Percentiles rank a stretch among this genome's conserved stretches.
Conservation (phyloP, 2,329 filamentous ascomycete species). For the Aurifilum marmelostoma region DNA sequence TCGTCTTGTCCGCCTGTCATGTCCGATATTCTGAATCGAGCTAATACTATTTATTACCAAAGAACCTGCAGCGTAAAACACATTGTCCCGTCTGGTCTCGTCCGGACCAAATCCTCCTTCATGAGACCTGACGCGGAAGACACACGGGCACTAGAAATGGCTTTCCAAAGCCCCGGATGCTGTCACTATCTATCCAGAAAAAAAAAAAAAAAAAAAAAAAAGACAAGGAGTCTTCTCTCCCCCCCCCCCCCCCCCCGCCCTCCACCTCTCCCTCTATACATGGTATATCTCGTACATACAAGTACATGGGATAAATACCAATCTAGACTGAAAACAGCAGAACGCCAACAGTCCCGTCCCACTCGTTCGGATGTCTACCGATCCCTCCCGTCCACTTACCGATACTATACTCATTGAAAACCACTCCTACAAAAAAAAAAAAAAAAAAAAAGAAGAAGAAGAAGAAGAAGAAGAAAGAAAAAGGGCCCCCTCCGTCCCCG, state of each 20-base stretch:
- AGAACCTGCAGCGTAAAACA: neutral
- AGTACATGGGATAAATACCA: too few species aligned
- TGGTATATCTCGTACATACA: too few species aligned
- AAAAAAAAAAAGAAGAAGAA: neutral
- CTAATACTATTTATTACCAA: neutral
- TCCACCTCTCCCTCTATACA: too few species aligned
- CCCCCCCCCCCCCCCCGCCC: too few species aligned
- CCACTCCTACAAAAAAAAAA: neutral
- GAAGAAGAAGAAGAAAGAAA: too few species aligned
- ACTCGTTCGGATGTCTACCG: neutral
- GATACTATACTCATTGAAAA: neutral
- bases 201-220: neutral
- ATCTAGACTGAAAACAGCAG: neutral
- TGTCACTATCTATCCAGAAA: neutral
- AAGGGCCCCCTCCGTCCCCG: too few species aligned
- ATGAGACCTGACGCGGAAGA: neutral
- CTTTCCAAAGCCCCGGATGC: neutral
- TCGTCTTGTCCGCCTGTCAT: too few species aligned
- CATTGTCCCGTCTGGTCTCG: neutral
- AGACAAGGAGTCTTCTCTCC: too few species aligned
- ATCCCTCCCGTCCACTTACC: neutral
- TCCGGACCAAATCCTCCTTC: neutral
- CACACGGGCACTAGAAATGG: neutral
- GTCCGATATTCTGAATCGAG: neutral
- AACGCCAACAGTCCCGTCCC: neutral